Conservation (phyloP, 2,329 filamentous ascomycete genomes). For the Alternaria gaisen region DNA sequence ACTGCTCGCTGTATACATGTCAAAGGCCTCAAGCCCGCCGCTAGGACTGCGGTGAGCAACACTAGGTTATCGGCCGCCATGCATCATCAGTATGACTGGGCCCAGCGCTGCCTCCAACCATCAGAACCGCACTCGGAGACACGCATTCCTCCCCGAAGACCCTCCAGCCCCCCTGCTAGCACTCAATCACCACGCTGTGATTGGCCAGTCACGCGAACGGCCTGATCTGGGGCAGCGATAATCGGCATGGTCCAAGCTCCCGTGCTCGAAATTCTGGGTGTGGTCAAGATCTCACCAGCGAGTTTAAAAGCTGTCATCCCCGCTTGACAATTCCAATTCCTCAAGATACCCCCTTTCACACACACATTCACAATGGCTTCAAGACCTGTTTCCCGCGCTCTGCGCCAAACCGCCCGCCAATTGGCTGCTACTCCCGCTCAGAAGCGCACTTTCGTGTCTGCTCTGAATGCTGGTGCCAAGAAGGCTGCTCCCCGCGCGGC, state of each 20-base stretch:
- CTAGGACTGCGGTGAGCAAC: not conserved
- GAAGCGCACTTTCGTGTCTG: conserved; percentile 67
- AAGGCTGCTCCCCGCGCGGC: conserved; percentile 57
- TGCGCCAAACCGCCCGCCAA: conserved; percentile 66
- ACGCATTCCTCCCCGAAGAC: conserved; percentile 29
- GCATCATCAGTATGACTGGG: conserved; percentile 19
- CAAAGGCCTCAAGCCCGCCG: not conserved
- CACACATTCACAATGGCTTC: conserved; percentile 74
- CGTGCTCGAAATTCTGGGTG: conserved; percentile 25
- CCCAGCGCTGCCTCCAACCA: conserved; percentile 1
- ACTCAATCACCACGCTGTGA: not conserved
- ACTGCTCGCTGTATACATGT: not conserved
- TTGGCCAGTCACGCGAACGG: conserved; percentile 17
- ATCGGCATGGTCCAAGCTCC: conserved; percentile 21
- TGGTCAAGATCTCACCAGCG: conserved; percentile 10
- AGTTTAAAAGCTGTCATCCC: conserved; percentile 40
- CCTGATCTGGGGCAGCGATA: conserved; percentile 23
- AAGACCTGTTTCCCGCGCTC: conserved; percentile 72
- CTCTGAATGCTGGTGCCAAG: conserved; percentile 57
- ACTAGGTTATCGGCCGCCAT: not conserved
- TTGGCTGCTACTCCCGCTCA: conserved; percentile 60
- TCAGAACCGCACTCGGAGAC: conserved; percentile 26
- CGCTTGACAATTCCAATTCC: conserved; percentile 27
- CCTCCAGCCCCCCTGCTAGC: conserved; percentile 18
- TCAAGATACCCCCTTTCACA: conserved; percentile 47